Evolutionary conservation across 208 protist genomes (phyloP).

Genomic region (Leishmania gerbilli): DNA sequence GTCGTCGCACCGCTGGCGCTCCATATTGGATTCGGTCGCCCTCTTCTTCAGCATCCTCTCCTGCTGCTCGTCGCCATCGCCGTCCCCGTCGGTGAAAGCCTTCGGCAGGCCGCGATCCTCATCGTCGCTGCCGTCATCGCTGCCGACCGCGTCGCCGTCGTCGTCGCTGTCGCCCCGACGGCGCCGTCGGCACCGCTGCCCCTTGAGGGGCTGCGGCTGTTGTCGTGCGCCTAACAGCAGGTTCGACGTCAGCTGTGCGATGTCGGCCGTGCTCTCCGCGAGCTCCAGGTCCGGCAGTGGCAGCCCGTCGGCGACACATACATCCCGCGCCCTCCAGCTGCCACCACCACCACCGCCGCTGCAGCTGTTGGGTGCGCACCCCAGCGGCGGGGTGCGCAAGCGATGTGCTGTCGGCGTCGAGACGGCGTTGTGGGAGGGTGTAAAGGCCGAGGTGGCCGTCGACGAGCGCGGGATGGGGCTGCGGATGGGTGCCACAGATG

Average conservation of each 20-base stretch:
- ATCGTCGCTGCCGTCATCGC: background rate
- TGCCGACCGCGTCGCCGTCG: conserved; percentile 3
- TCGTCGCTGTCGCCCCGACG: background rate
- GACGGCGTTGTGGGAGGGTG: conserved; percentile 19
- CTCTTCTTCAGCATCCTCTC: background rate
- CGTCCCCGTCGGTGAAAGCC: conserved; percentile 1
- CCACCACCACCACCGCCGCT: background rate
- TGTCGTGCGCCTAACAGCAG: background rate
- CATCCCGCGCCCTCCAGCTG: conserved; percentile 5
- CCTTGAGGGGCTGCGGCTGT: background rate
- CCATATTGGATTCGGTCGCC: background rate
- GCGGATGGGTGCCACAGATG: conserved; percentile 20
- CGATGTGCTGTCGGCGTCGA: conserved; percentile 10
- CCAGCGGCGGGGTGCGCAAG: conserved; percentile 9
- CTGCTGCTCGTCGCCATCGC: conserved; percentile 1
- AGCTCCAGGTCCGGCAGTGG: conserved; percentile 25
- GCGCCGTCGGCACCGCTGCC: background rate
- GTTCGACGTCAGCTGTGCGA: conserved; percentile 8
- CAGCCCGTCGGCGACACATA: background rate
- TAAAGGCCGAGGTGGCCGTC: background rate
- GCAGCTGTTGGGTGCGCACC: background rate
- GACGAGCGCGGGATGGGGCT: conserved; percentile 13
- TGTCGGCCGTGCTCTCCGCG: conserved; percentile 29
- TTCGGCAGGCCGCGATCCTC: conserved; percentile 2
- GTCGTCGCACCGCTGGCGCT: conserved; percentile 1